These are phyloP conservation scores for Chimonanthus salicifolius DNA, from an alignment of 164 flowering plant genomes.

Conservation along the genomic window DNA sequence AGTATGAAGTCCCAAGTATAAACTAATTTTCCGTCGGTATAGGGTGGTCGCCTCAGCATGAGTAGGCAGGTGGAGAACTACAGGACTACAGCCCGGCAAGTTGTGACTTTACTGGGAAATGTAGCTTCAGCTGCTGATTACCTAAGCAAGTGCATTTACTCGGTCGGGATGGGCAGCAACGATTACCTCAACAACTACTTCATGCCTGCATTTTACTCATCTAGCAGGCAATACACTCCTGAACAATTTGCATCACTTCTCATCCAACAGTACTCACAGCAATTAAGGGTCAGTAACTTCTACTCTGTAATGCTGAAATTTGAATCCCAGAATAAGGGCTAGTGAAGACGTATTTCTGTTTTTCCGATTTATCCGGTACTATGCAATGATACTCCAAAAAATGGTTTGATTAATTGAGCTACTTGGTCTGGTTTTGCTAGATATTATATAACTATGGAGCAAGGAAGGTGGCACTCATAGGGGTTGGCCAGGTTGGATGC, in stretches of 20 bases:
- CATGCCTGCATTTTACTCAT: constrained; percentile 47
- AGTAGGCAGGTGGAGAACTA: constrained; percentile 51
- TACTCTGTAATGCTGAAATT: background rate
- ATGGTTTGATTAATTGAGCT: too few relatives aligned
- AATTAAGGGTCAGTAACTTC: constrained; percentile 32
- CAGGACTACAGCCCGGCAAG: constrained; percentile 30
- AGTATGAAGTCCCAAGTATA: background rate
- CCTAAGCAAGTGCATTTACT: constrained; percentile 27
- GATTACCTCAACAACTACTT: constrained; percentile 56
- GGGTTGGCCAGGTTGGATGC: constrained; percentile 69
- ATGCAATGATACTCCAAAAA: too few relatives aligned
- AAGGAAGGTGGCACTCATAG: constrained; percentile 68
- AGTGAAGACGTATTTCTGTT: background rate
- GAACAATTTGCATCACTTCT: constrained; percentile 58
- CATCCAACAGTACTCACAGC: constrained; percentile 46
- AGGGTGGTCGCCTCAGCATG: constrained; percentile 58
- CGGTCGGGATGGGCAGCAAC: constrained; percentile 41
- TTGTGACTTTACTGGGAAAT: constrained; percentile 43
- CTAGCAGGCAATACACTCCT: constrained; percentile 45
- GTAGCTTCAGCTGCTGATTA: constrained; percentile 20
- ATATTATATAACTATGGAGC: constrained; percentile 63
- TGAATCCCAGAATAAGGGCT: background rate
- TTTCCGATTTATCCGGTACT: background rate
- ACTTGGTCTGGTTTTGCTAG: constrained; percentile 19
- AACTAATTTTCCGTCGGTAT: background rate